Conservation (phyloP, 228 moss, liverwort and hornwort genomes). For the Sphagnum magellanicum region DNA sequence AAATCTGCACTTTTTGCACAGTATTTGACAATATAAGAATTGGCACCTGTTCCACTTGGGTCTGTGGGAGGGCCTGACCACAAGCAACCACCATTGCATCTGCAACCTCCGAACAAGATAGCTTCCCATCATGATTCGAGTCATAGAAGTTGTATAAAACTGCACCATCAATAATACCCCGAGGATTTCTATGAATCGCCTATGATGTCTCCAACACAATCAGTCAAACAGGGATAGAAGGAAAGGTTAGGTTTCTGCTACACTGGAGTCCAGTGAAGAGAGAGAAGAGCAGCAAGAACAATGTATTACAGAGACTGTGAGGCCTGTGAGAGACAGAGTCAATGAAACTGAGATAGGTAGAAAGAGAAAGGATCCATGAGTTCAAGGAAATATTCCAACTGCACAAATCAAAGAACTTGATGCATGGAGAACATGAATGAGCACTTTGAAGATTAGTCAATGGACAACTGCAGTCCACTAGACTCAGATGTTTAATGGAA, state of each 20-base stretch:
- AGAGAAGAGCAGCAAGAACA: background rate
- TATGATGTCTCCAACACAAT: background rate
- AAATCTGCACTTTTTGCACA: no score
- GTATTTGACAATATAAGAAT: no score
- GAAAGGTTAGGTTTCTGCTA: background rate
- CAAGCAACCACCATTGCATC: conserved; percentile 79
- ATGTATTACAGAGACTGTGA: background rate
- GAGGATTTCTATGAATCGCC: background rate
- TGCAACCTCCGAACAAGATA: conserved; percentile 61
- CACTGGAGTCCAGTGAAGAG: background rate
- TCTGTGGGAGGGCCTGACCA: conserved; percentile 44
- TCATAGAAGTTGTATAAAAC: conserved; percentile 75
- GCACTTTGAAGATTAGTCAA: background rate
- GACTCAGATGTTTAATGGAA: background rate
- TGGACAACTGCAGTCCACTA: background rate
- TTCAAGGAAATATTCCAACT: background rate
- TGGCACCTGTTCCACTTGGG: conserved; percentile 63
- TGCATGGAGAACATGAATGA: conserved; percentile 1
- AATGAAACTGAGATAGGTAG: no score
- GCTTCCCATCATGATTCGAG: conserved; percentile 67
- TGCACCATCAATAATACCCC: conserved; percentile 11
- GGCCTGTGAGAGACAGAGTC: no score
- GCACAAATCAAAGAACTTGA: background rate
- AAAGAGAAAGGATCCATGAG: background rate
- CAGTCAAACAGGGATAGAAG: background rate